Conservation (phyloP, 108 stramenopile genomes). For the Nitzschia inconspicua region DNA sequence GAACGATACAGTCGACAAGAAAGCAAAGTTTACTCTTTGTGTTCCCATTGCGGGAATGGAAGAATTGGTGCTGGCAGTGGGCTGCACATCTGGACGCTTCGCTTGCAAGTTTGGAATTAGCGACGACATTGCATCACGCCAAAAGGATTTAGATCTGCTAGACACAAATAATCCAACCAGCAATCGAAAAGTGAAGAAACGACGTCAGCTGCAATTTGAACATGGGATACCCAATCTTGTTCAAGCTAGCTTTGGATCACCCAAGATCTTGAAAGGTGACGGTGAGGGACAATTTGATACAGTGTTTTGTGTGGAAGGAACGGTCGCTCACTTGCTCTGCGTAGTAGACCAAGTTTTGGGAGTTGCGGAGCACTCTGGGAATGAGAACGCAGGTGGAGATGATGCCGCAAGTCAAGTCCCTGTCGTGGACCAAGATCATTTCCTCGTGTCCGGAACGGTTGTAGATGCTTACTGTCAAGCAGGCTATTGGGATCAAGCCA, state of each 20-base stretch:
- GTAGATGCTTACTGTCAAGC: constrained; percentile 44
- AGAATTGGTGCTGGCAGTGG: constrained; percentile 43
- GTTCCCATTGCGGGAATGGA: constrained; percentile 63
- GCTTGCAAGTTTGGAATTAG: neutral
- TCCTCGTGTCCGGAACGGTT: constrained; percentile 47
- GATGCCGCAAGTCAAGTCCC: too few relatives aligned
- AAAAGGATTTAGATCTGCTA: too few relatives aligned
- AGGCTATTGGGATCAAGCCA: constrained; percentile 49
- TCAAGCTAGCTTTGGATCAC: constrained; percentile 22
- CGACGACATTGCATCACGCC: too few relatives aligned
- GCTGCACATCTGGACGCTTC: constrained; percentile 38
- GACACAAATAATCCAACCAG: constrained; percentile 8
- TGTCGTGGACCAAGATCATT: constrained; percentile 59
- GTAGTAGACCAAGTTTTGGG: too few relatives aligned
- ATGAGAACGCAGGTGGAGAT: too few relatives aligned
- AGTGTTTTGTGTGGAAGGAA: constrained; percentile 53
- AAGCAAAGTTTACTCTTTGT: constrained; percentile 41
- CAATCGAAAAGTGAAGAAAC: constrained; percentile 34
- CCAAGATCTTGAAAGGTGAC: neutral
- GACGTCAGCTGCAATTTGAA: constrained; percentile 15
- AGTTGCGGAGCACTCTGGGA: constrained; percentile 12
- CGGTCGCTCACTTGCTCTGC: constrained; percentile 53
- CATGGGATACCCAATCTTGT: constrained; percentile 38
- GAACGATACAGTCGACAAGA: neutral
- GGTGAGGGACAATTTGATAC: neutral